Base-by-base conservation (phyloP, 345 rosid genomes). In the Lepidium didymum region DNA sequence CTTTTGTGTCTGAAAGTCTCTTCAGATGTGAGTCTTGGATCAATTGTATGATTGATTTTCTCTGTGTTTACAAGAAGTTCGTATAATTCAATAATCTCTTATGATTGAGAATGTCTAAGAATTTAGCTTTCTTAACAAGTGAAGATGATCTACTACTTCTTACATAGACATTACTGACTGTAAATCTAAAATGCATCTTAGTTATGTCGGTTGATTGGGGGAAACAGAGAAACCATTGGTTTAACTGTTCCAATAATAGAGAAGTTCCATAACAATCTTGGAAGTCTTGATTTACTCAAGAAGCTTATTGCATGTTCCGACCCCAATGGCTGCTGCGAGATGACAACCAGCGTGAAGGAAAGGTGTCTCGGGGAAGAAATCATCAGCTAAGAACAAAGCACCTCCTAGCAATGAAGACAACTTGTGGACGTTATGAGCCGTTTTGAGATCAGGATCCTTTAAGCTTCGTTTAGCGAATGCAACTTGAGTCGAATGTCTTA, bases 271-370 rank as follows among this genome's bases (percentile, higher is more conserved):
- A 15, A 4, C 27, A 14, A 3, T 33, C 6, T 11, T 58, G 23
- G 54, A 59, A 37, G 40, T 49, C 45, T 42, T 45, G 66, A 16
- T 38, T 78, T 90, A 93, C 70, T 88, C 81, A 6, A 94, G 91
- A 77, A 94, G 99, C 77, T 87, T 89, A 78, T 94, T 85, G 59
- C 99, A 94, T 10, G 95, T 91, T 53, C 97, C 82, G 3, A 88
- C 89, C 0, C 97, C 96, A 64, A 94, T 78, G 58, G 99, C 99
- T 16, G 99, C 99, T 4, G 99, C 95, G 0, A 94, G 95, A 76
- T 94, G 97, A 96, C 99, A 94, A 29, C 87, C 99, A 15, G 99
- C 97, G 45, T 94, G 97, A 63, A 93, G 80, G 79, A 75, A 93
- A 42, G 97, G 96, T 11, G 92, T 87, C 13, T 18, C 23, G 0